These are phyloP conservation scores for Suhomyces anneliseae DNA, from an alignment of 1,139 yeast genomes.

Conservation along the genomic window DNA sequence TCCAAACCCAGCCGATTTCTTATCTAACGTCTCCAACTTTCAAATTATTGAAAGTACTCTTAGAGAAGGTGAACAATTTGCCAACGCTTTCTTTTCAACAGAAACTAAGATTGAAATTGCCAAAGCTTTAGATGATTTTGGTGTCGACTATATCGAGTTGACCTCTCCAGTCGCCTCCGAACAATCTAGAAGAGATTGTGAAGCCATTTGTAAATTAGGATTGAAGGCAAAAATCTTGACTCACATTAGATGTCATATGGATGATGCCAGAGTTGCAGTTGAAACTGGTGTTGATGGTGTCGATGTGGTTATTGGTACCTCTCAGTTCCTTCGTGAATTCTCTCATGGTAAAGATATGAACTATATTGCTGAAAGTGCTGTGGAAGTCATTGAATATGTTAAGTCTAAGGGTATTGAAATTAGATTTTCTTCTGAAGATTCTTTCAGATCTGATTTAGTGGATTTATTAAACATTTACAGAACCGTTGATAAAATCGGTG, in stretches of 20 bases:
- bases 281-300: slow-evolving; percentile 99
- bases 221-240: slow-evolving; percentile 90
- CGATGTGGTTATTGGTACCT: slow-evolving; percentile 97
- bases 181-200: slow-evolving; percentile 91
- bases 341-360: slow-evolving; percentile 99
- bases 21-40: slow-evolving; percentile 86
- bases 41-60: slow-evolving; percentile 93
- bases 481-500: slow-evolving; percentile 97
- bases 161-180: slow-evolving; percentile 98
- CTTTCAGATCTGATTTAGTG: slow-evolving; percentile 95
- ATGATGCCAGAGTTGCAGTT: slow-evolving; percentile 95
- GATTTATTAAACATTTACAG: slow-evolving; percentile 93
- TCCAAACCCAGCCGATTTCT: slow-evolving; percentile 88
- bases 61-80: slow-evolving; percentile 98
- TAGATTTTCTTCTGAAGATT: slow-evolving; percentile 95
- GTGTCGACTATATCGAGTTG: slow-evolving; percentile 95
- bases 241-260: slow-evolving; percentile 98
- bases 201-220: slow-evolving; percentile 96
- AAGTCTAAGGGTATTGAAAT: slow-evolving; percentile 96
- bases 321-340: slow-evolving; percentile 90
- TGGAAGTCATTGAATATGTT: slow-evolving; percentile 96
- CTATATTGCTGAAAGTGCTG: slow-evolving; percentile 93
- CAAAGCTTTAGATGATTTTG: slow-evolving; percentile 94
- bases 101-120: slow-evolving; percentile 98
- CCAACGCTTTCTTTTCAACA: slow-evolving; percentile 92